Evolutionary conservation across 495 filamentous ascomycete species (phyloP).

Genomic region (Neurospora sp.): DNA sequence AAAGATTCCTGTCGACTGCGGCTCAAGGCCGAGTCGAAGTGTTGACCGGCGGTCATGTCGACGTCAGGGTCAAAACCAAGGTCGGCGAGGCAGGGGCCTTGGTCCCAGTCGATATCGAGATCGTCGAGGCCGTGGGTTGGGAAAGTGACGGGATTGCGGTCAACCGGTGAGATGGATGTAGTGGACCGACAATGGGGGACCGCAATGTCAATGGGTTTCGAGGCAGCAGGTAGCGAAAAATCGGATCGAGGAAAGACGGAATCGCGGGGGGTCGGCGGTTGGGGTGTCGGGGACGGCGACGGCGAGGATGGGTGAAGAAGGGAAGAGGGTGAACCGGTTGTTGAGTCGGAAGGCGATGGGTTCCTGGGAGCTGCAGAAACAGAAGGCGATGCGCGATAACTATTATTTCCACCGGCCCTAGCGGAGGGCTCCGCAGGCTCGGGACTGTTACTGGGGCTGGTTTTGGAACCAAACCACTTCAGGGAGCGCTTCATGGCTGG

Average conservation of each 20-base stretch:
- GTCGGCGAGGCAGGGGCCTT: conserved; percentile 8
- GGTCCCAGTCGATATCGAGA: conserved; percentile 26
- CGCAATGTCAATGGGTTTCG: conserved; percentile 26
- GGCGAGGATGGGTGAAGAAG: conserved; percentile 24
- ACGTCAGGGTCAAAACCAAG: conserved; percentile 32
- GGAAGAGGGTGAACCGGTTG: conserved; percentile 21
- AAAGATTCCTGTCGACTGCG: conserved; percentile 63
- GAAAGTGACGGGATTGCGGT: conserved; percentile 11
- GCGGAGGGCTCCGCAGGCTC: conserved; percentile 18
- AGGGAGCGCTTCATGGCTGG: conserved; percentile 21
- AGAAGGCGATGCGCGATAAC: conserved; percentile 23
- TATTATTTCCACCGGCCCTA: conserved; percentile 20
- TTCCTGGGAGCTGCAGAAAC: conserved; percentile 6
- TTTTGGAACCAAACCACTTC: conserved; percentile 21
- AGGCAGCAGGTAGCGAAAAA: conserved; percentile 16
- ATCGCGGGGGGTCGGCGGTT: conserved; percentile 31
- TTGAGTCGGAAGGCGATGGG: neutral
- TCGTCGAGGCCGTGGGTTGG: conserved; percentile 14
- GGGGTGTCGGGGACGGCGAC: conserved; percentile 25
- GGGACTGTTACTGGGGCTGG: conserved; percentile 17
- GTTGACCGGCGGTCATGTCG: conserved; percentile 53
- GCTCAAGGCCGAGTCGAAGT: conserved; percentile 43
- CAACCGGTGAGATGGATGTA: conserved; percentile 19
- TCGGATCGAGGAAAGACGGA: conserved; percentile 27
- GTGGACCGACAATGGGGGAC: conserved; percentile 12